Evolutionary conservation across 345 rosid genomes (phyloP).

Genomic region (Microthlaspi erraticum): DNA sequence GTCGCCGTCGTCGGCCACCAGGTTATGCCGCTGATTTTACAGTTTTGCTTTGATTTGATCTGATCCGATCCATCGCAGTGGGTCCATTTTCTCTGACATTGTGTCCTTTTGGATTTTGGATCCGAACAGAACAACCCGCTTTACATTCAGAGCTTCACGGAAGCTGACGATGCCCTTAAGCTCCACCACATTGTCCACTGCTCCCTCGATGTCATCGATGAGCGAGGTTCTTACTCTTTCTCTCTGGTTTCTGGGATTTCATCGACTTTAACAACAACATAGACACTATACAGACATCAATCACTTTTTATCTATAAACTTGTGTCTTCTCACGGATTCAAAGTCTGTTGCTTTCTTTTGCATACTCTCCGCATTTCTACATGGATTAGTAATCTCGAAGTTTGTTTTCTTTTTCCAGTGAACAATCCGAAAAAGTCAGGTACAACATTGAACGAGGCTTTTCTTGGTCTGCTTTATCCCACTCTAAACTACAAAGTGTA

Average conservation of each 20-base stretch:
- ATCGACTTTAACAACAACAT: no score
- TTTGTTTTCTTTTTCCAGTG: slow-evolving; percentile 46
- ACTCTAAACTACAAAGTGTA: slow-evolving; percentile 90
- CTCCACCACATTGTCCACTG: slow-evolving; percentile 94
- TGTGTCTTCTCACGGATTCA: neutral
- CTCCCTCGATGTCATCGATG: slow-evolving; percentile 88
- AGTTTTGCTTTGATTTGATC: neutral
- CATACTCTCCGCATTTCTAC: no score
- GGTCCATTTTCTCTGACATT: neutral
- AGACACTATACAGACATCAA: no score
- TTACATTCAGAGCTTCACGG: slow-evolving; percentile 94
- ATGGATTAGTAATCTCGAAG: no score
- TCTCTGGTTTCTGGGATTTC: no score
- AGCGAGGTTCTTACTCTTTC: slow-evolving; percentile 56
- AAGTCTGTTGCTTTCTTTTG: neutral
- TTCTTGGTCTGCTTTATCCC: slow-evolving; percentile 85
- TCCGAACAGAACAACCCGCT: slow-evolving; percentile 75
- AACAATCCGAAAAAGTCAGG: slow-evolving; percentile 91
- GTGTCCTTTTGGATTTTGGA: neutral
- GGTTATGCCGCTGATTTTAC: slow-evolving; percentile 44
- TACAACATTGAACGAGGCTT: slow-evolving; percentile 76
- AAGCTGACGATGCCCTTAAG: slow-evolving; percentile 81
- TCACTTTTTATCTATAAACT: no score
- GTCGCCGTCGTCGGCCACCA: slow-evolving; percentile 90
- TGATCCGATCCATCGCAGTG: neutral